Conservation (phyloP, 371 early-diverging fungal genomes). For the Encephalitozoon intestinalis region DNA sequence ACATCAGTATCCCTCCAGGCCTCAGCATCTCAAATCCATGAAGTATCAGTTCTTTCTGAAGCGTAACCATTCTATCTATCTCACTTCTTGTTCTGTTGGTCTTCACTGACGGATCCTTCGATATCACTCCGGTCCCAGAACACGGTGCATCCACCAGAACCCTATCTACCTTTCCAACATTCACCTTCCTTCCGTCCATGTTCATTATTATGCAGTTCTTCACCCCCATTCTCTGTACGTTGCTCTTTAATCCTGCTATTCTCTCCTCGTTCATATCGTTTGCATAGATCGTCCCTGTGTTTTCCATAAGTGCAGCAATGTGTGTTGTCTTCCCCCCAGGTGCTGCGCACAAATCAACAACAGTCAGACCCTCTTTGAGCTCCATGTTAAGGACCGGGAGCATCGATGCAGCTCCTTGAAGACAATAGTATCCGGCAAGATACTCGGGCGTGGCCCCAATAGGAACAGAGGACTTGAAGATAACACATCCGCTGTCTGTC, state of each 20-base stretch:
- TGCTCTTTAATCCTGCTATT: constrained; percentile 75
- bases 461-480: constrained; percentile 59
- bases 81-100: constrained; percentile 77
- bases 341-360: constrained; percentile 98
- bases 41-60: constrained; percentile 86
- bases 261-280: constrained; percentile 91
- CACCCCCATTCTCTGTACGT: constrained; percentile 84
- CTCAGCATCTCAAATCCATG: constrained; percentile 92
- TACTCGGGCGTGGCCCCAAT: constrained; percentile 91
- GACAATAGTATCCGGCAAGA: constrained; percentile 96
- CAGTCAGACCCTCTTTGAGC: constrained; percentile 64
- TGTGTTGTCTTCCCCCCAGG: constrained; percentile 85
- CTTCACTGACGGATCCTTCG: constrained; percentile 89
- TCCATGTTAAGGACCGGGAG: constrained; percentile 90
- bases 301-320: constrained; percentile 81
- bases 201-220: constrained; percentile 85
- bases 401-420: constrained; percentile 92
- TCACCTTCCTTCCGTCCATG: constrained; percentile 88
- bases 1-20: constrained; percentile 87
- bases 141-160: constrained; percentile 97
- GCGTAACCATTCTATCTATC: constrained; percentile 73
- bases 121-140: constrained; percentile 93
- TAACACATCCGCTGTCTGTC: constrained; percentile 60
- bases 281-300: constrained; percentile 89
- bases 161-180: constrained; percentile 81